Percentiles rank a stretch among this genome's conserved stretches.
Conservation (phyloP, 345 rosid species). For the Lumnitzera racemosa region DNA sequence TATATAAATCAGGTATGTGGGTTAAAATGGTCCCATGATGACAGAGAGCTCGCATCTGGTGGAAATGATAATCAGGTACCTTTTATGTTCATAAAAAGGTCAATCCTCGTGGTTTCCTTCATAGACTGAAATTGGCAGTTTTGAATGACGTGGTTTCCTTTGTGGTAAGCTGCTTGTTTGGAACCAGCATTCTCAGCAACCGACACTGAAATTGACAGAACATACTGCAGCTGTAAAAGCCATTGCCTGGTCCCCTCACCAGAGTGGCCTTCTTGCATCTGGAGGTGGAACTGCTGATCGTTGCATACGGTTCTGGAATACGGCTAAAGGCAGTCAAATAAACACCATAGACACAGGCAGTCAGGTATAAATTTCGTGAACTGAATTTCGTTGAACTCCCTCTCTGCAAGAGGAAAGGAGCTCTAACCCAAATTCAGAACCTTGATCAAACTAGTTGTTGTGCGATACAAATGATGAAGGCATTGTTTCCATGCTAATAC, state of each 20-base stretch:
- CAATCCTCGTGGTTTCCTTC: not conserved
- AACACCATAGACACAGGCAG: slow-evolving; percentile 91
- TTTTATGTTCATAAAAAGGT: not conserved
- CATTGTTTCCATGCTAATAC: not conserved
- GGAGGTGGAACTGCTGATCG: slow-evolving; percentile 99
- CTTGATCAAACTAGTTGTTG: not conserved
- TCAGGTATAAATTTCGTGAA: slow-evolving; percentile 37
- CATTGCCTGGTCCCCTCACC: slow-evolving; percentile 98
- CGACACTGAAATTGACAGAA: slow-evolving; percentile 62
- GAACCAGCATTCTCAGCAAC: slow-evolving; percentile 93
- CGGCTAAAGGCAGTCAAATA: slow-evolving; percentile 75
- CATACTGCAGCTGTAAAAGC: slow-evolving; percentile 99
- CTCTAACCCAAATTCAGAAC: not conserved
- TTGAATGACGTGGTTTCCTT: not conserved
- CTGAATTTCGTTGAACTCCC: too few species aligned
- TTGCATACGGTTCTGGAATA: slow-evolving; percentile 95
- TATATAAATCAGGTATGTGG: slow-evolving; percentile 56
- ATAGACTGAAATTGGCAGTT: not conserved
- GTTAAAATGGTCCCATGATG: slow-evolving; percentile 93
- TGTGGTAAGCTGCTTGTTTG: slow-evolving; percentile 73
- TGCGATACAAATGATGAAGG: not conserved
- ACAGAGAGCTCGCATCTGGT: slow-evolving; percentile 97
- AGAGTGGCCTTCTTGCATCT: slow-evolving; percentile 86
- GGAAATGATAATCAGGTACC: slow-evolving; percentile 96
- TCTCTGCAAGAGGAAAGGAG: too few species aligned